Conservation (phyloP, 2,329 filamentous ascomycete genomes). For the Exophiala xenobiotica region DNA sequence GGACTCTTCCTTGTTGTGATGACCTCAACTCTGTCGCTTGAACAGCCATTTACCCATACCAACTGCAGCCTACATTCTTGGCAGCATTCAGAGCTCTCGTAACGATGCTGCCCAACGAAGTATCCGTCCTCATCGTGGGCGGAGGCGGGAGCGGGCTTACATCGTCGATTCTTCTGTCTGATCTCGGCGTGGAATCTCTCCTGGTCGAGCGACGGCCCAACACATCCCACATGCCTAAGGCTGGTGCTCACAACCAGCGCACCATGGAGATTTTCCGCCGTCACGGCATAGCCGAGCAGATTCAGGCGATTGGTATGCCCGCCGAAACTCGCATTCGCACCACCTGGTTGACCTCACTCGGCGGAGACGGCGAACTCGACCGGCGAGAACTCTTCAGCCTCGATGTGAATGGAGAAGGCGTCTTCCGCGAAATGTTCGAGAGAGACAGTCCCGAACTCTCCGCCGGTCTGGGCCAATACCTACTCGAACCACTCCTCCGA, state of each 20-base stretch:
- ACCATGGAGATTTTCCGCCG: slow-evolving; percentile 31
- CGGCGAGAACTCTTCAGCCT: background rate
- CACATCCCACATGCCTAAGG: slow-evolving; percentile 38
- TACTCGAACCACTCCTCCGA: slow-evolving; percentile 37
- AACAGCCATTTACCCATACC: no score
- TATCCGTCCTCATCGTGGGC: slow-evolving; percentile 33
- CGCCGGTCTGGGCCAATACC: slow-evolving; percentile 35
- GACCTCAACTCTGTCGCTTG: no score
- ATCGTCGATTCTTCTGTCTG: slow-evolving; percentile 34
- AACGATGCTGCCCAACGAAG: background rate
- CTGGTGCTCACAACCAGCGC: slow-evolving; percentile 35
- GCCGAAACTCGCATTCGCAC: background rate
- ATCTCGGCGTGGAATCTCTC: slow-evolving; percentile 31
- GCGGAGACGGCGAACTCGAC: slow-evolving; percentile 23
- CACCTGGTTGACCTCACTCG: slow-evolving; percentile 35
- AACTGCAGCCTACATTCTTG: no score
- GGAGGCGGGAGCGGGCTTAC: slow-evolving; percentile 35
- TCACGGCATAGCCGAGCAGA: slow-evolving; percentile 34
- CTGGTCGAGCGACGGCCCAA: slow-evolving; percentile 34
- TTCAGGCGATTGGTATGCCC: slow-evolving; percentile 13
- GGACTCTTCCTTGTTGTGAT: no score
- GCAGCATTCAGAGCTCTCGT: no score
- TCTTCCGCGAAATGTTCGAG: slow-evolving; percentile 2
- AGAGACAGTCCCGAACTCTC: slow-evolving; percentile 2
- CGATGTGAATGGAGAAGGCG: slow-evolving; percentile 3